Evolutionary conservation across 1,284 basidiomycete species (phyloP), one percentile per base, ranked within the genome.

Genomic region (Cystobasidium sp.): DNA sequence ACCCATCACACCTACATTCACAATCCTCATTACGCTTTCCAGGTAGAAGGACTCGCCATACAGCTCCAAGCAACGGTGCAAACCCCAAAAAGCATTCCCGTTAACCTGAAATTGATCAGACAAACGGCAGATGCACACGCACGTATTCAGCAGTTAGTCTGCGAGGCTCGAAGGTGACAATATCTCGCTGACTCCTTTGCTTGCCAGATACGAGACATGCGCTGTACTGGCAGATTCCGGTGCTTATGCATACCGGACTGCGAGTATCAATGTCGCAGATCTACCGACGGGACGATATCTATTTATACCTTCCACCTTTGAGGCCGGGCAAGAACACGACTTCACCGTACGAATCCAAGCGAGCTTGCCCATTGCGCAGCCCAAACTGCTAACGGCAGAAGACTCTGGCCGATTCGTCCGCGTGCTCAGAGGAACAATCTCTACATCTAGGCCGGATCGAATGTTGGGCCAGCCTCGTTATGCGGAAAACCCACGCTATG

Each of bases 21-120:
- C n/a, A 75, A 75, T 58, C 74, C 74, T 37, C 74, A 75, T 46
- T 75, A 55, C 39, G 14, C 52, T 14, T 49, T 75, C 41, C 44
- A 39, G 1, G 31, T 69, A 9, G 37, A 66, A 9, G 18, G 14
- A 9, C 16, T 24, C n/a, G 22, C 12, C 6, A 20, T 49, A 6
- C 16, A 37, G 6, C 6, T 68, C 1, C 53, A 59, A 20, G 53
- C 43, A 16, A 55, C 43, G 6, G 37, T 68, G 41, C 66, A 58
- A 31, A 18, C 43, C 37, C 12, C 37, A 14, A 14, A 16, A 14
- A 44, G 2, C 39, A 5, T 46, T 12, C 70, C 70, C 9, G n/a
- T 73, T 9, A 73, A 73, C 46, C 22, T 66, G 10, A 73, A 73
- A 37, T 52, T 73, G 5, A 10, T 73, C 51, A 65, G 39, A 59